Evolutionary conservation across 1,284 basidiomycete species (phyloP), one percentile per base, ranked within the genome.

Genomic region (Apiotrichum montevideense): DNA sequence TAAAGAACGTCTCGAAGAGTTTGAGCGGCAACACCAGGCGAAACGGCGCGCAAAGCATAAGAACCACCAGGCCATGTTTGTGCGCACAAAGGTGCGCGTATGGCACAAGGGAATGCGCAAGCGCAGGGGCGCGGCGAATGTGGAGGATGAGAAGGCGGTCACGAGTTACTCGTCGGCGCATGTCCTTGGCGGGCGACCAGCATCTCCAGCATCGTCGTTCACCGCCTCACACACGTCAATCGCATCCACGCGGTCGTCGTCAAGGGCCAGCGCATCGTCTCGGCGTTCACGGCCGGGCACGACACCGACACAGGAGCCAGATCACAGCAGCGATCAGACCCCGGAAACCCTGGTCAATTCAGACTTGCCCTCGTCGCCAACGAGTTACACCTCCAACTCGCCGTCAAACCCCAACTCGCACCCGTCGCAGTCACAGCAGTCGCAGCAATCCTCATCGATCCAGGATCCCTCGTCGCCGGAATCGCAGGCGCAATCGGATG

Each of bases 31-130:
- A 37, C 63, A 71, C 55, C 49, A 54, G 34, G 46, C 51, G 46
- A 63, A 54, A 43, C 60, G 43, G 7, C 45, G 57, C 68, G 40
- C 35, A 3, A 39, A 46, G 55, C 57, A 58, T 46, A 65, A 57
- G 46, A 61, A 54, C 42, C 66, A 65, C 14, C 55, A 62, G 50
- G 47, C 58, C 3, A 57, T 56, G 8, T 46, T 69, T 43, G 65
- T 71, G 14, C 63, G 64, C 35, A 62, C 58, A 9, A 73, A 72
- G 52, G 71, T 75, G 2, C 57, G 63, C 37, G 63, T 61, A 3
- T 75, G 72, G 73, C 66, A 65, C 34, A 54, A 53, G 15, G 63
- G 67, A n/a, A 33, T 71, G 39, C 52, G 57, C 5, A 55, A 56
- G 33, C 53, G 59, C 39, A 61, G 37, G 34, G 15, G 14, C 41